Evolutionary conservation across 75 land plant genomes (phyloP).

Genomic region (Gnetum montanum): DNA sequence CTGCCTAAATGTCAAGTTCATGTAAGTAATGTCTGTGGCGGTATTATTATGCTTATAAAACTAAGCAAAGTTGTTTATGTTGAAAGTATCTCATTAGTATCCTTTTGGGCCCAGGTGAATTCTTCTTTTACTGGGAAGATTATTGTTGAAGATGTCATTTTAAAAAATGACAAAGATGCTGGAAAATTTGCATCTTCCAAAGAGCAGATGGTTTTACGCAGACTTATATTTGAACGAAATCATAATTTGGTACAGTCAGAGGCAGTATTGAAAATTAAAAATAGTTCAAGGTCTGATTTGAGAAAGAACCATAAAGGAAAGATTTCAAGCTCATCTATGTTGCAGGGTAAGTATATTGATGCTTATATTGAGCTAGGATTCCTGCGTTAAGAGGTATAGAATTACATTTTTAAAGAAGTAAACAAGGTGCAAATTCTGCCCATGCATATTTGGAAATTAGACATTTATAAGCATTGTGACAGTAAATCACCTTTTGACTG

Average conservation of each 20-base stretch:
- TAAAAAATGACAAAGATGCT: background rate
- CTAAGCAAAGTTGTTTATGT: no score
- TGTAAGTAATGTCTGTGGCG: no score
- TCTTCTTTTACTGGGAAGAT: slow-evolving; percentile 4
- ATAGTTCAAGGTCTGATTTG: background rate
- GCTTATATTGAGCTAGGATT: no score
- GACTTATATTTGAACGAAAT: slow-evolving; percentile 5
- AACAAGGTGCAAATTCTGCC: no score
- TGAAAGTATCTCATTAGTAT: no score
- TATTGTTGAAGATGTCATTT: slow-evolving; percentile 11
- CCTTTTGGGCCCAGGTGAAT: slow-evolving; percentile 8
- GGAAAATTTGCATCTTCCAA: background rate
- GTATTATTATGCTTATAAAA: no score
- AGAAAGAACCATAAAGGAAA: slow-evolving; percentile 1
- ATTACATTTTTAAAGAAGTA: no score
- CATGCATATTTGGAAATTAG: no score
- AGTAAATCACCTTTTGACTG: no score
- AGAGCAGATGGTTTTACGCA: background rate
- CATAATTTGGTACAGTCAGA: slow-evolving; percentile 5
- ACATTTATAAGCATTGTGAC: no score
- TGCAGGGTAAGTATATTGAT: slow-evolving; percentile 5
- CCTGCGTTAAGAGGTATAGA: no score
- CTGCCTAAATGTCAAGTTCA: no score
- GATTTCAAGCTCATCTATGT: background rate
- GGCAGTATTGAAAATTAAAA: background rate